Evolutionary conservation across 306 rosid genomes (phyloP).

Genomic region (Rosa persica): DNA sequence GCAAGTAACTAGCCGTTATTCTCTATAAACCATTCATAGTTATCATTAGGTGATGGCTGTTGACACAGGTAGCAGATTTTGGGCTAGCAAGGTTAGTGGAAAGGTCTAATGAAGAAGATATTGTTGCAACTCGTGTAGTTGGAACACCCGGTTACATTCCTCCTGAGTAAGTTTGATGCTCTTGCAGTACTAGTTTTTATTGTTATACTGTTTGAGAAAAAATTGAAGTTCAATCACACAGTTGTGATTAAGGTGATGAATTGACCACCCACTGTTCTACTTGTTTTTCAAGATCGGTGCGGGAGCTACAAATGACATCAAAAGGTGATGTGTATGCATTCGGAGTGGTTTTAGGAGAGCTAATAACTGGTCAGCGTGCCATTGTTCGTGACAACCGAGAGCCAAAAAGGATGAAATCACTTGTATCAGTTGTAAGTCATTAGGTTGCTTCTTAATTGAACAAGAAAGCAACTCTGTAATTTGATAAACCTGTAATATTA

Average conservation of each 20-base stretch:
- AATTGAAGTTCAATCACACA: background rate
- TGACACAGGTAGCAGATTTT: conserved; percentile 58
- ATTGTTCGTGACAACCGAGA: conserved; percentile 43
- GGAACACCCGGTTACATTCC: conserved; percentile 80
- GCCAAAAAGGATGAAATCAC: conserved; percentile 41
- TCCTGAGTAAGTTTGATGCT: conserved; percentile 53
- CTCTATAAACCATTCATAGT: background rate
- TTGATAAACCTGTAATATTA: background rate
- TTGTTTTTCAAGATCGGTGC: conserved; percentile 41
- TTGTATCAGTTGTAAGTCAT: conserved; percentile 45
- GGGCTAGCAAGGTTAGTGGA: conserved; percentile 62
- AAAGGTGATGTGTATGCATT: conserved; percentile 71
- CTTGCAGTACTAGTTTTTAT: background rate
- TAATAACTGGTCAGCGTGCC: conserved; percentile 58
- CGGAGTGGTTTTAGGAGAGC: conserved; percentile 61
- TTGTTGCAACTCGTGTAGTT: conserved; percentile 55
- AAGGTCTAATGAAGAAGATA: conserved; percentile 49
- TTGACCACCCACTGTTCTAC: background rate
- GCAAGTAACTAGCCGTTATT: background rate
- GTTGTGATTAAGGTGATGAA: background rate
- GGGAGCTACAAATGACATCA: conserved; percentile 56
- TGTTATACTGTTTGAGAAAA: background rate
- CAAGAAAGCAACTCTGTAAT: background rate
- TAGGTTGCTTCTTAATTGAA: background rate
- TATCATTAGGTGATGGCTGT: background rate